Base-by-base conservation (phyloP, 768 basidiomycete species). In the Gymnopilus dilepis region DNA sequence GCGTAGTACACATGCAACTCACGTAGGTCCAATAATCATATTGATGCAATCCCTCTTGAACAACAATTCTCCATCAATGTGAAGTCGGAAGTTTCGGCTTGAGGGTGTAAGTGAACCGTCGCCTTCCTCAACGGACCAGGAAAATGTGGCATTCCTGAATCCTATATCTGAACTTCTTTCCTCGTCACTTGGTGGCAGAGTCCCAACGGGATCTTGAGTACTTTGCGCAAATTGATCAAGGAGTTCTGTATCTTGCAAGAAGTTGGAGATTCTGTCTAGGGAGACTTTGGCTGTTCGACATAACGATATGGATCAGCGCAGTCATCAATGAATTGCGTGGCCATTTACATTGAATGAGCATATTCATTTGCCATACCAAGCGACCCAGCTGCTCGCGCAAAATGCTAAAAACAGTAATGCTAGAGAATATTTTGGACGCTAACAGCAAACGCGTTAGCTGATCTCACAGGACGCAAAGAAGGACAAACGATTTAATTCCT, bases 391-490 rank as follows among this genome's bases (percentile, higher is more conserved):
- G 83, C 4, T 78, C 76, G 33, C 84, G 79, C 28, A 92, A 70
- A 59, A 86, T 77, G 40, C 85, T 82, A 66, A 92, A 91, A 22
- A 90, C 86, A 56, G 81, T 68, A 74, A 86, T 82, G 51, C 80
- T 82, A 6, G 81, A 80, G 69, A 84, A 84, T 8, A 84, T 82
- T 19, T 80, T 82, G 67, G 86, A 78, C 0, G 78, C 86, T 86
- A 58, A 2, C 42, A 47, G 73, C 9, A 24, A 21, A 12, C 28
- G 40, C 6, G 13, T 22, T 28, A 40, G 12, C n/a, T n/a, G n/a
- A n/a, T n/a, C n/a, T 19, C 24, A 52, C 5, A n/a, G 5, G 21
- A 30, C 9, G 2, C 17, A 11, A 38, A 53, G 26, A 42, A 33
- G 26, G n/a, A 54, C 62, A 11, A 26, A 66, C 65, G 34, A 57